Evolutionary conservation across 331 rosid genomes (phyloP).

Genomic region (Cydonia oblonga): DNA sequence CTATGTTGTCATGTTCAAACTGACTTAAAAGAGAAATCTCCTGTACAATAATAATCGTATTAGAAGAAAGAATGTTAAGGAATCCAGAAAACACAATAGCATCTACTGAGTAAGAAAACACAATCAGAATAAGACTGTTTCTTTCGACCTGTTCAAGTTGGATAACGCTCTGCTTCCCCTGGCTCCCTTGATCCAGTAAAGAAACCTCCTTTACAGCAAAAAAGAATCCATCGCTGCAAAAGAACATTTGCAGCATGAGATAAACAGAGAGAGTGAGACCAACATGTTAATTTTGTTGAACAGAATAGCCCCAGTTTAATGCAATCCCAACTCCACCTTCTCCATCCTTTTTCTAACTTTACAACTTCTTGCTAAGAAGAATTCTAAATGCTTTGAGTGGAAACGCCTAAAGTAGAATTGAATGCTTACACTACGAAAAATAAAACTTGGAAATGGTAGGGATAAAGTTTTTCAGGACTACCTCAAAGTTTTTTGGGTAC

Average conservation of each 20-base stretch:
- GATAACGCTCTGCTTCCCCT: conserved; percentile 42
- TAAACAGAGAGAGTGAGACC: neutral
- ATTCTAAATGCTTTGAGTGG: neutral
- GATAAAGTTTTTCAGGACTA: neutral
- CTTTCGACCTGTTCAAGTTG: conserved; percentile 49
- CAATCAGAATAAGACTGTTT: neutral
- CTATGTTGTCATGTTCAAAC: conserved; percentile 89
- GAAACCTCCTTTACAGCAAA: conserved; percentile 64
- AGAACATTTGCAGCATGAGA: conserved; percentile 1
- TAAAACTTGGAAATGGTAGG: neutral
- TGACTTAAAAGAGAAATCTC: conserved; percentile 83
- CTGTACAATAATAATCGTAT: conserved; percentile 26
- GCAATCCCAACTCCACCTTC: neutral
- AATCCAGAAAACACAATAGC: neutral
- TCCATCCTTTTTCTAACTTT: neutral
- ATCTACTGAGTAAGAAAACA: neutral
- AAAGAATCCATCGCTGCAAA: conserved; percentile 51
- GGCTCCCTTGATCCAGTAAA: conserved; percentile 50
- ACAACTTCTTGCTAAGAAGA: neutral
- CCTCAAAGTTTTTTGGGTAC: neutral
- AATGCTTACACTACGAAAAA: neutral
- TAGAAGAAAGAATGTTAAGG: neutral
- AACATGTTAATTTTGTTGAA: no score
- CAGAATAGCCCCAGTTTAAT: neutral
- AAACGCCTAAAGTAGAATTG: neutral